Percentiles rank a stretch among this genome's conserved stretches.
phyloP scores from a whole-genome alignment of 169 alveolate species.

The Neospora caninum region DNA sequence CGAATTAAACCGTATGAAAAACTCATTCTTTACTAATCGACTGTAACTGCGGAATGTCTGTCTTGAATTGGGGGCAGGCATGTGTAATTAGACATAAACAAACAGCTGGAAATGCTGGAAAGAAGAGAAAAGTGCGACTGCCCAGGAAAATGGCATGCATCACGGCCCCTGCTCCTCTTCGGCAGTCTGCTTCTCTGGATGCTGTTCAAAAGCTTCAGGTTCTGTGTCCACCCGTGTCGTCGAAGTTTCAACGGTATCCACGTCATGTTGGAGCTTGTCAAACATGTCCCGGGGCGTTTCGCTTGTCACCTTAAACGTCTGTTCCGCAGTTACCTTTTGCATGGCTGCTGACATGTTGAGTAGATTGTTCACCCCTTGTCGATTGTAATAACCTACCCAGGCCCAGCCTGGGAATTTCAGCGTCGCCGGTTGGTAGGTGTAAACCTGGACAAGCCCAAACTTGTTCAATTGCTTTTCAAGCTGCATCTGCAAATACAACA shows the following conservation, averaged over 20 bases:
- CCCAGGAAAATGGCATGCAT: no score
- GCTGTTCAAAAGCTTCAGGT: background rate
- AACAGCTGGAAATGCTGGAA: no score
- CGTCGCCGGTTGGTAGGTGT: background rate
- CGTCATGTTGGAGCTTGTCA: background rate
- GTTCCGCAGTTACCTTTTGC: background rate
- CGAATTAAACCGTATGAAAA: no score
- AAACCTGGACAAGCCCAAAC: background rate
- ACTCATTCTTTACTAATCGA: no score
- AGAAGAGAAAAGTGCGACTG: no score
- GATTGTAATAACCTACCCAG: slow-evolving; percentile 1
- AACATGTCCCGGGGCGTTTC: background rate
- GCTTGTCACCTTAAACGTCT: background rate
- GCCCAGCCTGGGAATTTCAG: slow-evolving; percentile 5
- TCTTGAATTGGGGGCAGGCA: no score
- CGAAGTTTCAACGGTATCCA: background rate
- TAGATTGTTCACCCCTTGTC: background rate
- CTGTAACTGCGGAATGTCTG: no score
- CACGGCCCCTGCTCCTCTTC: background rate
- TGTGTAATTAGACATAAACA: no score
- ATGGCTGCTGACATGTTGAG: background rate
- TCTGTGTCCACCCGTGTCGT: background rate
- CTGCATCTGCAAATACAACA: background rate
- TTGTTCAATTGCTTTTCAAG: background rate
- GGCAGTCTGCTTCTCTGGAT: background rate